Base-by-base conservation (phyloP, 371 early-diverging fungal genomes). In the Hamiltosporidium tvaerminnensis region DNA sequence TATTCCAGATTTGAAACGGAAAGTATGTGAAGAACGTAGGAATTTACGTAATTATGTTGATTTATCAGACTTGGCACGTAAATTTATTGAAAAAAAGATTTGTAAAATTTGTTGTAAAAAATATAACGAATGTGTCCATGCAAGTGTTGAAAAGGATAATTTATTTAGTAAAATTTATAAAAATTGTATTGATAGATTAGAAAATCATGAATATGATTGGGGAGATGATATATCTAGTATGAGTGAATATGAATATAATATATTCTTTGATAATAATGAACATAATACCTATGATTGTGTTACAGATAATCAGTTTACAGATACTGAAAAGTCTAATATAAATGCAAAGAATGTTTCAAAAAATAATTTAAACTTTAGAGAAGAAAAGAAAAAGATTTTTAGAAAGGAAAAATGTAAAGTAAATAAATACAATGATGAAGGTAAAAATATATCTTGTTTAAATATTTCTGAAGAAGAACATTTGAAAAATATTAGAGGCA, bases 1-100 rank as follows among this genome's bases (percentile, higher is more conserved):
- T 2, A 83, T 86, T 3, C 76, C 76, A 30, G 36, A 57, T 89
- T 57, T 65, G 4, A 69, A 73, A 54, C 48, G 41, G n/a, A 48
- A 56, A 59, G 58, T 50, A 0, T 32, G 62, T 44, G n/a, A 36
- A 39, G 30, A 60, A 61, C 53, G 68, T 33, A 64, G 47, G n/a
- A n/a, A n/a, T n/a, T n/a, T n/a, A 60, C 32, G 30, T 7, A 9
- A 52, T 14, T 52, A 30, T 14, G 23, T 14, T 14, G 52, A 52
- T 30, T 14, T 47, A 31, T 54, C n/a, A 39, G 31, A 48, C 53
- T 10, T 38, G 39, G 1, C 39, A 30, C 2, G 2, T 61, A 30
- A 52, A 63, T 30, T 57, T 38, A 35, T 2, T 49, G 1, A 41
- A 59, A 30, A 36, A 57, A 23, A 32, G 41, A 38, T 63, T 56